Base-by-base conservation (phyloP, 306 rosid genomes). In the Vicia sativa region DNA sequence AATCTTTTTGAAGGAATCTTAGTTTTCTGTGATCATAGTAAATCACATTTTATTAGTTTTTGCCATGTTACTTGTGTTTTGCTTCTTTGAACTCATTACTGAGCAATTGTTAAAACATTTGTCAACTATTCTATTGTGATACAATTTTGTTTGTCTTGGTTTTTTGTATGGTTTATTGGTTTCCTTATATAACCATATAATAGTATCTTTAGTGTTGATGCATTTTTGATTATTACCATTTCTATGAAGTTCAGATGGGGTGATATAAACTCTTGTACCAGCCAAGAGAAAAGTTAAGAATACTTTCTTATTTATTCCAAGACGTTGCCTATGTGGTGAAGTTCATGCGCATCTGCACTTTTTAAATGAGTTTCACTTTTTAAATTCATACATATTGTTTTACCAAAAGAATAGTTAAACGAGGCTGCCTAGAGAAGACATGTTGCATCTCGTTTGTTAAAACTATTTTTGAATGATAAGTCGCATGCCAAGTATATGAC, bases 1-100 rank as follows among this genome's bases (percentile, higher is more conserved):
- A 46, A 65, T 65, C 68, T 55, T 79, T 79, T 81, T 72, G 74
- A 78, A 71, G 39, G 74, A 60, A 52, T 75, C 11, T 60, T 81
- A 77, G 83, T 34, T 37, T 59, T 72, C 63, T 25, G 79, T 72
- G 77, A 67, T 69, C 52, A 42, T 44, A 65, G 81, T 26, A 57
- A 55, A 67, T 70, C 70, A 42, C 63, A 60, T 74, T 73, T 75
- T 56, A 48, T 67, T 77, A 62, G 75, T 35, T 74, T 50, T 67
- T 80, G 26, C 44, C 3, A 11, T 77, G 71, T 67, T 70, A 76
- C 45, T 49, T 59, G 70, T 75, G 49, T 60, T 73, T 60, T 10
- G 71, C 53, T 52, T 73, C 73, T 52, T 74, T 75, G 71, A 75
- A 77, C 78, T 35, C 58, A 11, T 70, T 74, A 62, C 42, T 77